Conservation (phyloP, 2,329 filamentous ascomycete genomes). For the Fusarium neocosmosporiellum region DNA sequence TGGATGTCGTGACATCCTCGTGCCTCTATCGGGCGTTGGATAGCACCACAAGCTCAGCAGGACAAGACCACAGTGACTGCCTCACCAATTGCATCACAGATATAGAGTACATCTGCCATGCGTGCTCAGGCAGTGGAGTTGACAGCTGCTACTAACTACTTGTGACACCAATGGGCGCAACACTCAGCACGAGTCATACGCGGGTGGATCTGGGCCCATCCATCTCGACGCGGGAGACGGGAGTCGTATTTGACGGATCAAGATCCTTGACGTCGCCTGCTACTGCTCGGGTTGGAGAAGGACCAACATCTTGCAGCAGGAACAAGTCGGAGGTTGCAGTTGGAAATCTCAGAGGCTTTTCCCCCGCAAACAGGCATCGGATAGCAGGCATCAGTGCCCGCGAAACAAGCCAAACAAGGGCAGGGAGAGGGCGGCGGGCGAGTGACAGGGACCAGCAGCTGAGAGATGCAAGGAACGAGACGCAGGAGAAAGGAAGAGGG, state of each 20-base stretch:
- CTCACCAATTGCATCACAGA: constrained; percentile 1
- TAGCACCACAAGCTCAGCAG: background rate
- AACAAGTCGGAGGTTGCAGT: background rate
- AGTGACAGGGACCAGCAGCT: background rate
- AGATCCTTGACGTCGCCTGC: background rate
- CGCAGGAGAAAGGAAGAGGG: background rate
- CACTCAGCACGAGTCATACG: constrained; percentile 11
- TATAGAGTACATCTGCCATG: background rate
- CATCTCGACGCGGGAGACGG: background rate
- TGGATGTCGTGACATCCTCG: background rate
- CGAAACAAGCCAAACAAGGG: background rate
- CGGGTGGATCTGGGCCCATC: constrained; percentile 4
- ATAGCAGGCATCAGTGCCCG: background rate
- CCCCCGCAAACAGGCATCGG: background rate
- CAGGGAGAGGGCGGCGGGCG: background rate
- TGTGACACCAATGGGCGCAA: background rate
- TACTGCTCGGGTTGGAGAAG: background rate
- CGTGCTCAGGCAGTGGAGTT: constrained; percentile 1
- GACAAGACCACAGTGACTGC: background rate
- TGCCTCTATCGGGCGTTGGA: background rate
- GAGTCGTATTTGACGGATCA: background rate
- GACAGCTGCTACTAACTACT: background rate
- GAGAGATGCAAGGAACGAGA: background rate
- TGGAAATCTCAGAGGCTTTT: background rate
- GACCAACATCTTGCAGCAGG: background rate